Evolutionary conservation across 163 green algal genomes (phyloP), one percentile per base, ranked within the genome.

Genomic region (Scenedesmus sp.): DNA sequence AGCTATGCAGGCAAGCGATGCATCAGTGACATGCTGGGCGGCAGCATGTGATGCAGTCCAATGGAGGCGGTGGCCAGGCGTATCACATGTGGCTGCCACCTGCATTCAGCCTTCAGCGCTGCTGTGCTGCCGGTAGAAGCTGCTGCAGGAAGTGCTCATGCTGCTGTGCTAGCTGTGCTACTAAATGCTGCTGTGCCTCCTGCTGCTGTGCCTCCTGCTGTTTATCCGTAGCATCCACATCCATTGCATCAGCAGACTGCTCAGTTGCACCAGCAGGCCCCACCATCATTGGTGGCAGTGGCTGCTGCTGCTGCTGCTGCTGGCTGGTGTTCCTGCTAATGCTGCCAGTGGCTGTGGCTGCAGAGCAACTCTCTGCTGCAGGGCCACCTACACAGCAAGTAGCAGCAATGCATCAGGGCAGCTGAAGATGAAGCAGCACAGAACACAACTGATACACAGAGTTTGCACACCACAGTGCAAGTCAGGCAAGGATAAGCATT

Each of bases 301-400:
- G 0, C 46, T 79, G 6, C 83, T 79, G 83, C 44, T 59, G 59
- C 44, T 59, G 59, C 59, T 70, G 83, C 59, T 51, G 85, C 44
- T 85, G 85, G n/a, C 72, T 85, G 72, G 72, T 85, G 70, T 59
- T 30, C 59, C 24, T 44, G 22, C 49, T n/a, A 40, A 30, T 26
- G 51, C 51, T 61, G 72, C 72, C 15, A 18, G 72, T 40, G 30
- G 24, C 10, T 46, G 51, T 51, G 56, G 18, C 37, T 88, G 61
- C 56, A 88, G 53, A 26, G n/a, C 81, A 43, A 51, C 16, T 46
- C 10, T 30, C 44, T 89, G 85, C 44, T 83, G 79, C 6, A 89
- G 85, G 30, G 40, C 61, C 26, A 82, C 61, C 83, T 89, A 7
- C 83, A 76, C 30, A 76, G 30, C 65, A 76, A 76, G 30, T 4